A percentile compares a stretch with the other conserved stretches of the same genome.
phyloP scores from a whole-genome alignment of 192 early-diverging fungal genomes.

The Rhizophagus prolifer region DNA sequence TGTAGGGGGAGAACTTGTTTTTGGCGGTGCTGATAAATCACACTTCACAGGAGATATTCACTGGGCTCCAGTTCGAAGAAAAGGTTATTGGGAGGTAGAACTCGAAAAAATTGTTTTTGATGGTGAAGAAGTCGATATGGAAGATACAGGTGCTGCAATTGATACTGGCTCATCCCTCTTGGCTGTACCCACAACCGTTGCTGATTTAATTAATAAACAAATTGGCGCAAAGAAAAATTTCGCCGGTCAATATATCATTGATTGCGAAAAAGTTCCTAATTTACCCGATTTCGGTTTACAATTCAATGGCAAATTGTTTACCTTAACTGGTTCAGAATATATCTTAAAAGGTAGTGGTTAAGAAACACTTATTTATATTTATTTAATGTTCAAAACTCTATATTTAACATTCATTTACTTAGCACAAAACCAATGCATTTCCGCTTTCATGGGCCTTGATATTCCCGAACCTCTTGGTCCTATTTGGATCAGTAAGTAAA shows the following conservation, averaged over 20 bases:
- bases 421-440: constrained; percentile 69
- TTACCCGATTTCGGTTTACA: constrained; percentile 77
- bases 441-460: constrained; percentile 92
- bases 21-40: constrained; percentile 80
- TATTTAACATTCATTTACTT: constrained; percentile 32
- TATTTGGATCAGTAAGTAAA: constrained; percentile 67
- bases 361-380: neutral
- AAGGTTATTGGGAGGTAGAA: constrained; percentile 97
- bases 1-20: constrained; percentile 81
- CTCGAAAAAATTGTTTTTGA: constrained; percentile 78
- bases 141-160: constrained; percentile 76
- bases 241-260: constrained; percentile 85
- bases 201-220: constrained; percentile 85
- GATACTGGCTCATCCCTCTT: constrained; percentile 92
- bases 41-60: constrained; percentile 71
- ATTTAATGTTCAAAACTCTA: neutral
- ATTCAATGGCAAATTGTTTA: constrained; percentile 75
- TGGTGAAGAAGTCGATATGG: constrained; percentile 69
- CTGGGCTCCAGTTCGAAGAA: constrained; percentile 86
- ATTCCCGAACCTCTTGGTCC: constrained; percentile 74
- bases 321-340: constrained; percentile 57
- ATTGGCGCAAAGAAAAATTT: constrained; percentile 94
- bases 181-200: constrained; percentile 70
- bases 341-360: constrained; percentile 41
- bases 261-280: constrained; percentile 65